These are phyloP conservation scores for Raphanus sativus DNA, from an alignment of 345 rosid genomes.

Conservation along the genomic window DNA sequence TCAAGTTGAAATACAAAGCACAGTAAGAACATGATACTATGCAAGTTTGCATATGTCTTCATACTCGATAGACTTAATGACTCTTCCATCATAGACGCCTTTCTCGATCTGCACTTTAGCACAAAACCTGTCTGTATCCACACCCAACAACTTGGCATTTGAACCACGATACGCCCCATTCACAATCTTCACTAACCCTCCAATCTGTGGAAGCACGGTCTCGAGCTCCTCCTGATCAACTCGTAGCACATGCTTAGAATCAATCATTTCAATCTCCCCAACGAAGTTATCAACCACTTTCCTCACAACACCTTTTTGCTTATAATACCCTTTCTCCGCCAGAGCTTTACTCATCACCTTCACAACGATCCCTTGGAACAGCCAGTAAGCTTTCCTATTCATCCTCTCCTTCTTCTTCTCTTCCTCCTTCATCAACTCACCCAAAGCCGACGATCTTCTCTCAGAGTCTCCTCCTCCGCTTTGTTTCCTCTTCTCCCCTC, in stretches of 20 bases:
- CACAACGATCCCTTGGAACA: slow-evolving; percentile 75
- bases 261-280: slow-evolving; percentile 85
- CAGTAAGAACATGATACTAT: neutral
- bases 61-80: slow-evolving; percentile 76
- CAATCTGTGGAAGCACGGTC: slow-evolving; percentile 89
- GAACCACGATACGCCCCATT: slow-evolving; percentile 92
- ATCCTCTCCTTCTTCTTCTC: slow-evolving; percentile 76
- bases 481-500: slow-evolving; percentile 39
- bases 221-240: slow-evolving; percentile 98
- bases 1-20: slow-evolving; percentile 6
- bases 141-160: slow-evolving; percentile 70
- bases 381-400: slow-evolving; percentile 90
- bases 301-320: slow-evolving; percentile 81
- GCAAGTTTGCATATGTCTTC: slow-evolving; percentile 89
- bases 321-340: slow-evolving; percentile 82
- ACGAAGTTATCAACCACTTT: slow-evolving; percentile 83
- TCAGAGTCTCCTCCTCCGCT: slow-evolving; percentile 24
- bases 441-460: slow-evolving; percentile 62
- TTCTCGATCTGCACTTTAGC: slow-evolving; percentile 89
- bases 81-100: slow-evolving; percentile 88
- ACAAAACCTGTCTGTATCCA: slow-evolving; percentile 79
- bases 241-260: slow-evolving; percentile 71
- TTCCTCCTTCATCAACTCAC: slow-evolving; percentile 91
- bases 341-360: slow-evolving; percentile 88
- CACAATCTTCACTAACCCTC: slow-evolving; percentile 71